phyloP scores from a whole-genome alignment of 2,329 filamentous ascomycete genomes.

The Botrytis fragariae region DNA sequence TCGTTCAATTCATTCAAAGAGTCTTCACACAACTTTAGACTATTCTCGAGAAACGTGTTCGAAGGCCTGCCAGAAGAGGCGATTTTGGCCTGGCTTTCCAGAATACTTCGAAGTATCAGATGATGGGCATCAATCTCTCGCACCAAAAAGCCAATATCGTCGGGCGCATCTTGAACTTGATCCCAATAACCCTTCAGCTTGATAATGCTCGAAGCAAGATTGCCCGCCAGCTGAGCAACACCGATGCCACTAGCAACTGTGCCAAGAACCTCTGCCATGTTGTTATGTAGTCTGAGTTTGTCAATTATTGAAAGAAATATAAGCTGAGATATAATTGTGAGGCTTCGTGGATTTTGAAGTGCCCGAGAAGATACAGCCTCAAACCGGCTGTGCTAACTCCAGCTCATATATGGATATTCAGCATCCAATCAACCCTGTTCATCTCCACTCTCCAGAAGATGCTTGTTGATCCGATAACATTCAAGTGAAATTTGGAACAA shows the following conservation, averaged over 20 bases:
- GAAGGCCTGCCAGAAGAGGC: not conserved
- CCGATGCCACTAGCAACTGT: constrained; percentile 22
- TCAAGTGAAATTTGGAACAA: not conserved
- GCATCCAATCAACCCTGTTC: not conserved
- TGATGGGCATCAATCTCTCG: constrained; percentile 22
- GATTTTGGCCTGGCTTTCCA: constrained; percentile 16
- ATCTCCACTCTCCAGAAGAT: not conserved
- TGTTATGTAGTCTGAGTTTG: not conserved
- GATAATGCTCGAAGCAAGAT: constrained; percentile 20
- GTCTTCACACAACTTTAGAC: constrained; percentile 23
- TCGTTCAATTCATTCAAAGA: constrained; percentile 13
- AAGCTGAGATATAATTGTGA: not conserved
- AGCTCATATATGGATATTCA: not conserved
- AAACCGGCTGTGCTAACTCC: not conserved
- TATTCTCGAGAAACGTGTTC: not conserved
- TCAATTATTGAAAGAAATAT: not conserved
- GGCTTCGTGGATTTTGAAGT: not conserved
- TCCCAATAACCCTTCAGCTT: constrained; percentile 26
- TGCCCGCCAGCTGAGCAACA: constrained; percentile 20
- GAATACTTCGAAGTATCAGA: constrained; percentile 20
- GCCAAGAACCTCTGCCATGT: constrained; percentile 23
- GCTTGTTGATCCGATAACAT: not conserved
- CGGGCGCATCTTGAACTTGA: constrained; percentile 23
- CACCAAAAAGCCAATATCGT: constrained; percentile 17
- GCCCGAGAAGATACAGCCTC: not conserved